These are phyloP conservation scores for Erodium trifolium DNA, from an alignment of 441 rosid genomes.

Conservation along the genomic window DNA sequence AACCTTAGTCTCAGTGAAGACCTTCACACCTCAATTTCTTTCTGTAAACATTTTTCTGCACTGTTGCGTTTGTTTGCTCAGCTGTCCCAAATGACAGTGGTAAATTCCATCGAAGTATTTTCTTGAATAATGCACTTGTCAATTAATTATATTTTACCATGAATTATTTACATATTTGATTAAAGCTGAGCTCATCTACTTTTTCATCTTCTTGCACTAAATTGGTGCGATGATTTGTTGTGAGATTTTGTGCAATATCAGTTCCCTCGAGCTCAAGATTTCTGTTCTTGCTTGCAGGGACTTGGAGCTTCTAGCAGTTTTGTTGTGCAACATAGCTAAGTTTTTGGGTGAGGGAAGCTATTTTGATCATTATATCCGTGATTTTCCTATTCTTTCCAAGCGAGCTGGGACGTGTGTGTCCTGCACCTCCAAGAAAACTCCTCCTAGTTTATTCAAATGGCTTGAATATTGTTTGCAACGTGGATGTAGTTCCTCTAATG, in stretches of 20 bases:
- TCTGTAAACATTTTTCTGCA: constrained; percentile 4
- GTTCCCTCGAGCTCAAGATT: constrained; percentile 9
- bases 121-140: neutral
- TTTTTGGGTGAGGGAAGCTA: constrained; percentile 69
- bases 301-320: constrained; percentile 67
- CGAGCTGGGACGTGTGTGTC: constrained; percentile 29
- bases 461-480: constrained; percentile 67
- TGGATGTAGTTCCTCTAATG: constrained; percentile 52
- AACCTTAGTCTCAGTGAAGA: neutral
- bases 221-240: constrained; percentile 5
- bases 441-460: constrained; percentile 88
- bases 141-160: neutral
- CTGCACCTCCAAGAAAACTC: constrained; percentile 41
- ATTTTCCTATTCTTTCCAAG: constrained; percentile 69
- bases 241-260: constrained; percentile 5
- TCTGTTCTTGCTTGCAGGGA: constrained; percentile 52
- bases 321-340: constrained; percentile 62
- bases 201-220: constrained; percentile 6
- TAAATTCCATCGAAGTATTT: constrained; percentile 11
- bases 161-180: neutral
- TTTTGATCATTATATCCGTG: constrained; percentile 87
- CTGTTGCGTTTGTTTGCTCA: neutral
- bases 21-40: constrained; percentile 5
- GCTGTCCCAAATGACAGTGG: neutral
- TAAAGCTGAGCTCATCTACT: neutral